Base-by-base conservation (phyloP, 1,284 basidiomycete genomes). In the Austroboletus sp. region DNA sequence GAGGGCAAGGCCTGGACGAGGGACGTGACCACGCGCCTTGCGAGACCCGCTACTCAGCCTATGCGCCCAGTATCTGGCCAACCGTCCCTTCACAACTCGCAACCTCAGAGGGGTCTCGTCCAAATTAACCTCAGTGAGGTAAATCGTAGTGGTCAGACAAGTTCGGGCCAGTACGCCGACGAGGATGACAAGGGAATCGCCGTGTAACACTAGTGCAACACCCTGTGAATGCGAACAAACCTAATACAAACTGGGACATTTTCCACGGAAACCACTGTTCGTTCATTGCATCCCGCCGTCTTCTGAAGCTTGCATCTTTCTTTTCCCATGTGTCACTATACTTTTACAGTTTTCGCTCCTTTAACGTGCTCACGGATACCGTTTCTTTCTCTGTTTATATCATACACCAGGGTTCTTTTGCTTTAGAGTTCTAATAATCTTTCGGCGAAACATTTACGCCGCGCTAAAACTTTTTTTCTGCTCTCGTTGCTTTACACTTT, bases 1-100 rank as follows among this genome's bases (percentile, higher is more conserved):
- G 60, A 64, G 39, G 63, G 61, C 15, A 66, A 62, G 35, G 62
- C 61, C 3, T 62, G 64, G 61, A 40, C 52, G 6, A 46, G 6
- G n/a, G 51, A 62, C 1, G 31, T 50, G 32, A 45, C 51, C 6
- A 46, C 52, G 15, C 53, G 48, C n/a, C 33, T 38, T 32, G 30
- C 26, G 0, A 40, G 29, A 30, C 29, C 42, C 9, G 42, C 49
- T 29, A 46, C 57, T 10, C 38, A 51, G 13, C 40, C n/a, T 19
- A 34, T 52, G 41, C 58, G 41, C 30, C 50, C 46, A 29, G 1
- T 45, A 11, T 51, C 58, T 12, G 15, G 8, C 2, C 45, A 36
- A 2, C 50, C 27, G 1, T 6, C 16, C 6, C 17, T 31, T 9
- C 1, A 2, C 11, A 13, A 0, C n/a, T 8, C 46, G 1, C 48